A percentile compares a stretch with the other conserved stretches of the same genome.
Evolutionary conservation across 2,329 filamentous ascomycete species (phyloP).

Genomic region (Alternaria angustiovoidea): DNA sequence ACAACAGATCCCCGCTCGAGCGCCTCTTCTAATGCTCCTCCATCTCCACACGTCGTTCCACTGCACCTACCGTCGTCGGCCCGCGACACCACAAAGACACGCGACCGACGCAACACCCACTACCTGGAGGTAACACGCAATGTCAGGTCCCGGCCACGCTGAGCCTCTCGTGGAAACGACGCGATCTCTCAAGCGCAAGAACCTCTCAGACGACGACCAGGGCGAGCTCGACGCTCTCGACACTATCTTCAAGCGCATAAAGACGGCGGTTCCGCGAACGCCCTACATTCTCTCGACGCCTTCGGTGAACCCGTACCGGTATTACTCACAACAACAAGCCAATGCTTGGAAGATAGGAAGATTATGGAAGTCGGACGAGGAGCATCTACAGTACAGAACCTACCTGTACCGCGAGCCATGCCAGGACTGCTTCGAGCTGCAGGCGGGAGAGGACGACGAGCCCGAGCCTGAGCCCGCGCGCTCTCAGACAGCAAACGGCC

Average conservation of each 20-base stretch:
- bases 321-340: conserved; percentile 53
- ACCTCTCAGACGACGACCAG: conserved; percentile 39
- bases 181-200: conserved; percentile 37
- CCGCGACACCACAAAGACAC: conserved; percentile 10
- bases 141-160: conserved; percentile 42
- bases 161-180: conserved; percentile 37
- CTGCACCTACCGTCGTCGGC: conserved; percentile 12
- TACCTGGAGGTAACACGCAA: conserved; percentile 26
- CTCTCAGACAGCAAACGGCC: conserved; percentile 42
- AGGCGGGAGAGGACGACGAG: conserved; percentile 63
- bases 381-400: conserved; percentile 69
- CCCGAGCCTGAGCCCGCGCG: conserved; percentile 54
- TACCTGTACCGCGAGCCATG: conserved; percentile 66
- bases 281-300: conserved; percentile 60
- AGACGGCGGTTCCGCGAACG: conserved; percentile 50
- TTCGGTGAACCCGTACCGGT: conserved; percentile 55
- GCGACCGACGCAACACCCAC: conserved; percentile 4
- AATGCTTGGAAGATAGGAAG: conserved; percentile 57
- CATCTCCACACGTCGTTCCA: conserved; percentile 18
- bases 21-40: conserved; percentile 28
- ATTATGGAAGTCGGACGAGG: conserved; percentile 64
- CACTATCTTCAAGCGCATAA: conserved; percentile 54
- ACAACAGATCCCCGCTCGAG: conserved; percentile 7
- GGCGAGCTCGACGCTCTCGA: conserved; percentile 53
- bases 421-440: conserved; percentile 56